Conservation (phyloP, 2,329 filamentous ascomycete species). For the Cladophialophora psammophila region DNA sequence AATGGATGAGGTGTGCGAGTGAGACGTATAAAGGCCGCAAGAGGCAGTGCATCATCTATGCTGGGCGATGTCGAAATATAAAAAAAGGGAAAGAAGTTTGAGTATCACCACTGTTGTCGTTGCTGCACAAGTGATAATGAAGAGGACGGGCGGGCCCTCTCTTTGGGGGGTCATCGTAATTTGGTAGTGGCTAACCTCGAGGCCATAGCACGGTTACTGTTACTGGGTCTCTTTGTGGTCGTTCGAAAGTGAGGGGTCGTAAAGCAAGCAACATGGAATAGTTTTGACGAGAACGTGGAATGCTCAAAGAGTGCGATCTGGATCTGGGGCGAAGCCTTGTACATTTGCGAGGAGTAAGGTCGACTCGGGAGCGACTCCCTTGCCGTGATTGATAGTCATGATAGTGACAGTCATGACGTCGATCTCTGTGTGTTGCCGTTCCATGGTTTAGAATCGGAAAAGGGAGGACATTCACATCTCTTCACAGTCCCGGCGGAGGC, state of each 20-base stretch:
- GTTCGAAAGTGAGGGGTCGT: background rate
- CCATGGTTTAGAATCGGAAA: background rate
- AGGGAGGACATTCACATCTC: background rate
- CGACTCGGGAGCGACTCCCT: background rate
- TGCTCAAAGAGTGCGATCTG: background rate
- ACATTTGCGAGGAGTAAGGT: background rate
- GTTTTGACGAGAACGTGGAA: background rate
- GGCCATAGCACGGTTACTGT: slow-evolving; percentile 9
- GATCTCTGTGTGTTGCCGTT: background rate
- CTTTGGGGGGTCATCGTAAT: slow-evolving; percentile 25
- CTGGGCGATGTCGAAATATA: slow-evolving; percentile 17
- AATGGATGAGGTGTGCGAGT: too few relatives aligned
- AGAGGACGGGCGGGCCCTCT: slow-evolving; percentile 25
- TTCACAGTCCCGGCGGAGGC: background rate
- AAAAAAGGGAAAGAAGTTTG: slow-evolving; percentile 27
- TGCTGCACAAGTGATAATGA: slow-evolving; percentile 21
- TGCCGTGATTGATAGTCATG: background rate
- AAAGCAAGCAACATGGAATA: background rate
- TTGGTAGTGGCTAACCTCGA: slow-evolving; percentile 26
- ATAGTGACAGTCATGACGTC: background rate
- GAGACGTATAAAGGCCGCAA: slow-evolving; percentile 27
- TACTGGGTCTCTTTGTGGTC: background rate
- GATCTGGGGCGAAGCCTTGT: background rate
- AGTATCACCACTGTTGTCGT: slow-evolving; percentile 25
- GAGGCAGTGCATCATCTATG: slow-evolving; percentile 30